phyloP scores from a whole-genome alignment of 768 basidiomycete species.

The Calocera cornea region DNA sequence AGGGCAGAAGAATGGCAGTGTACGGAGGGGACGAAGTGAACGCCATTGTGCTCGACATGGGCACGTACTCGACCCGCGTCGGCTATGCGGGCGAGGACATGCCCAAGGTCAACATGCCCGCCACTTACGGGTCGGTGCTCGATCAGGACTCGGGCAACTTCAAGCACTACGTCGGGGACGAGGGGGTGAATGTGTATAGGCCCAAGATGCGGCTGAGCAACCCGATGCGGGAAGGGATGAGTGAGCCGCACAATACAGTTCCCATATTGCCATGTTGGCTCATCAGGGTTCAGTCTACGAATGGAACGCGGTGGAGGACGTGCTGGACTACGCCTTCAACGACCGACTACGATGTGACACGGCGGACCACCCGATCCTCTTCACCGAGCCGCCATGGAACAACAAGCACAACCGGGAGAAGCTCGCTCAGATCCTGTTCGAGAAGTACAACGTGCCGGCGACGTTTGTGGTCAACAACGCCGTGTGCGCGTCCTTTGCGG shows the following conservation, averaged over 20 bases:
- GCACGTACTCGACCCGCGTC: slow-evolving; percentile 74
- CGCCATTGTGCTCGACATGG: slow-evolving; percentile 90
- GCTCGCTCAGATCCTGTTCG: slow-evolving; percentile 96
- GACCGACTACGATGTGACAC: slow-evolving; percentile 66
- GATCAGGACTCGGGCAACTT: slow-evolving; percentile 26
- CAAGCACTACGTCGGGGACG: slow-evolving; percentile 21
- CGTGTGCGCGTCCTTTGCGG: slow-evolving; percentile 88
- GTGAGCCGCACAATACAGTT: too few relatives aligned
- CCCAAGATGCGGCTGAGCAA: slow-evolving; percentile 66
- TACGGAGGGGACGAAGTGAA: slow-evolving; percentile 73
- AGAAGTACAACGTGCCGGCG: slow-evolving; percentile 86
- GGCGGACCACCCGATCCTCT: slow-evolving; percentile 77
- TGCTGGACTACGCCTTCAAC: slow-evolving; percentile 60
- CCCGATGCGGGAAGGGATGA: slow-evolving; percentile 70
- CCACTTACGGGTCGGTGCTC: slow-evolving; percentile 66
- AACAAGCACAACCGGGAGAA: slow-evolving; percentile 80
- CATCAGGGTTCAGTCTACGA: slow-evolving; percentile 31
- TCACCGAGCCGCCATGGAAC: slow-evolving; percentile 96
- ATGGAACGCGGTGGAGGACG: slow-evolving; percentile 55
- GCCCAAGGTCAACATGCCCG: slow-evolving; percentile 83
- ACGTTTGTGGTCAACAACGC: slow-evolving; percentile 94
- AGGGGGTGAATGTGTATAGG: slow-evolving; percentile 19
- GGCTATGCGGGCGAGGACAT: slow-evolving; percentile 97
- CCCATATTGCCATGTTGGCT: too few relatives aligned
- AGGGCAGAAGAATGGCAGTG: neutral